These are phyloP conservation scores for Raddia distichophylla DNA, from an alignment of 176 grass and related monocot genomes.

Conservation along the genomic window DNA sequence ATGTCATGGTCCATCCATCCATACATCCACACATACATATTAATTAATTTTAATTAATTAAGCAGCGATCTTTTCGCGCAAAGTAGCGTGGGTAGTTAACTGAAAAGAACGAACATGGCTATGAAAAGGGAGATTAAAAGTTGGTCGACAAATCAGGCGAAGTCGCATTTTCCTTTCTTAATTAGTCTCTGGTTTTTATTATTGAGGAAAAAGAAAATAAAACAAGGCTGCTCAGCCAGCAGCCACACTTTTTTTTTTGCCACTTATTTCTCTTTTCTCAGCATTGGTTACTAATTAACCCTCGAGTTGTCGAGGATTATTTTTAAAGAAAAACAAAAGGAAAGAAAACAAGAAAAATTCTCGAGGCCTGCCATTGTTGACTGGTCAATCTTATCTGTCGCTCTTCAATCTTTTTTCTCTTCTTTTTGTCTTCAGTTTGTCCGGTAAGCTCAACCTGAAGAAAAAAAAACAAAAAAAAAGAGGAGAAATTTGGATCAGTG, in stretches of 20 bases:
- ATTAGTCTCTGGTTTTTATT: slow-evolving; percentile 26
- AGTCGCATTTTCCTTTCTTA: slow-evolving; percentile 45
- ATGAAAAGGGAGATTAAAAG: not conserved
- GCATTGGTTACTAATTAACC: slow-evolving; percentile 35
- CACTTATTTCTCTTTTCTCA: slow-evolving; percentile 35
- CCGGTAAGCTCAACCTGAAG: slow-evolving; percentile 40
- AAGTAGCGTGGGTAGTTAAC: slow-evolving; percentile 6
- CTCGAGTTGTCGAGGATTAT: slow-evolving; percentile 16
- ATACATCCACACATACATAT: not conserved
- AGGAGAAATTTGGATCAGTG: not conserved
- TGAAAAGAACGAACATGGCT: not conserved
- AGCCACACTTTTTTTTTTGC: slow-evolving; percentile 19
- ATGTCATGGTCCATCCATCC: slow-evolving; percentile 31
- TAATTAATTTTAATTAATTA: not conserved
- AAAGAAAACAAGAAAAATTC: not conserved
- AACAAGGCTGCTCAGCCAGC: slow-evolving; percentile 27
- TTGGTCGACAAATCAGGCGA: slow-evolving; percentile 25
- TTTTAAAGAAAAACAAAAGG: slow-evolving; percentile 22
- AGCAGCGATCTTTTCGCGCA: not conserved
- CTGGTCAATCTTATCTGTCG: slow-evolving; percentile 9
- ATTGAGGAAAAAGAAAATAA: slow-evolving; percentile 19
- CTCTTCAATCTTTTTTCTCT: slow-evolving; percentile 23
- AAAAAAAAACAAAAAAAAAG: not conserved
- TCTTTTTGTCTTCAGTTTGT: not conserved
- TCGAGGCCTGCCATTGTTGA: not conserved